Evolutionary conservation across 2,329 filamentous ascomycete species (phyloP).

Genomic region (Microdochium nivale): DNA sequence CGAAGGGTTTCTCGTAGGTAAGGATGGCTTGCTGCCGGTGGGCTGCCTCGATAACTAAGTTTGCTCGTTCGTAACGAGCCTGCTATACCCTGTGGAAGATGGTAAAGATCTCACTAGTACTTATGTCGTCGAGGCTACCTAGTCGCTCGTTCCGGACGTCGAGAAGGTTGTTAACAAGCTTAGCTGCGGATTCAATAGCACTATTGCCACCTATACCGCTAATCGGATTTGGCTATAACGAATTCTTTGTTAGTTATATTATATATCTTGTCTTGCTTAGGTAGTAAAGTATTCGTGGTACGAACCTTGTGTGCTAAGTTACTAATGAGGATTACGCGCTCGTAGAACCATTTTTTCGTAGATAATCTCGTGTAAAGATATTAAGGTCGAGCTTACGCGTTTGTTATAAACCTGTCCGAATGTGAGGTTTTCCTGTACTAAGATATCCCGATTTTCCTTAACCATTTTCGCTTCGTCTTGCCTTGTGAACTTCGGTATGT

Average conservation of each 20-base stretch:
- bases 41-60: slow-evolving; percentile 5
- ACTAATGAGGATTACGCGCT: slow-evolving; percentile 19
- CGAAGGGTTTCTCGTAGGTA: slow-evolving; percentile 9
- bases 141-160: slow-evolving; percentile 1
- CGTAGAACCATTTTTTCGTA: slow-evolving; percentile 23
- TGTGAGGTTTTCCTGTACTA: slow-evolving; percentile 13
- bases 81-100: slow-evolving; percentile 10
- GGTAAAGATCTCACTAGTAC: slow-evolving; percentile 5
- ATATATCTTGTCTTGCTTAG: background rate
- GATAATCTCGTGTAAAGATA: slow-evolving; percentile 21
- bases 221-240: slow-evolving; percentile 15
- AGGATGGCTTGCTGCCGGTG: slow-evolving; percentile 10
- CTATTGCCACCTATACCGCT: slow-evolving; percentile 17
- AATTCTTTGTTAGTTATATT: background rate
- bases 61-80: slow-evolving; percentile 6
- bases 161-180: slow-evolving; percentile 14
- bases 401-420: slow-evolving; percentile 21
- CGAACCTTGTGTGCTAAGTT: slow-evolving; percentile 24
- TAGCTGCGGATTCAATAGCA: slow-evolving; percentile 16
- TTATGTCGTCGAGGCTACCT: slow-evolving; percentile 4
- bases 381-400: slow-evolving; percentile 17
- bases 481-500: slow-evolving; percentile 22
- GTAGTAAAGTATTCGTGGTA: background rate
- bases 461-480: slow-evolving; percentile 20
- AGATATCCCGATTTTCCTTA: slow-evolving; percentile 10